Percentiles rank a stretch among this genome's conserved stretches.
phyloP scores from a whole-genome alignment of 2,329 filamentous ascomycete genomes.

The Colletotrichum graminicola region DNA sequence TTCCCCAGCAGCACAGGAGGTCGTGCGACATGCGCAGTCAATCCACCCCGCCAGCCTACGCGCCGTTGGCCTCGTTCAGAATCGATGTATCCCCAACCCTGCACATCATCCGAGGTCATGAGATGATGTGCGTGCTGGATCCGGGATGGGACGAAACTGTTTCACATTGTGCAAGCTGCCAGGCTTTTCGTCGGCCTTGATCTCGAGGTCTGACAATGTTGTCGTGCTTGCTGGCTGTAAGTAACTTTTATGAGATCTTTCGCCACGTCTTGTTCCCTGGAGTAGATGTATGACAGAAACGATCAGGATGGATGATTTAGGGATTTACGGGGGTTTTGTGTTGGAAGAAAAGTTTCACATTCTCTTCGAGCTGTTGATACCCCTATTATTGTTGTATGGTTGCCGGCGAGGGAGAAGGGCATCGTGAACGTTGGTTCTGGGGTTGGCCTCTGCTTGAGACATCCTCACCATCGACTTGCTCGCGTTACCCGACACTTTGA shows the following conservation, averaged over 20 bases:
- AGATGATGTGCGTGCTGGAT: not conserved
- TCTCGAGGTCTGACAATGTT: conserved; percentile 6
- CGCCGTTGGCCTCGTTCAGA: not conserved
- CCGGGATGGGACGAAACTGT: conserved; percentile 14
- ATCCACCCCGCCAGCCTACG: conserved; percentile 4
- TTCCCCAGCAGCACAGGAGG: conserved; percentile 33
- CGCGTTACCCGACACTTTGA: not conserved
- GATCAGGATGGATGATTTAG: conserved; percentile 35
- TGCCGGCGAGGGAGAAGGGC: not conserved
- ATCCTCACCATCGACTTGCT: not conserved
- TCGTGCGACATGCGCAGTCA: conserved; percentile 32
- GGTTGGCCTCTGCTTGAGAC: not conserved
- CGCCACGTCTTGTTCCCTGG: not conserved
- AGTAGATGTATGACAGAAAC: not conserved
- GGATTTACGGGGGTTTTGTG: conserved; percentile 40
- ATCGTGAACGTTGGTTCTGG: not conserved
- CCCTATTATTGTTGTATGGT: conserved; percentile 41
- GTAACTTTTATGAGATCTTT: conserved; percentile 30
- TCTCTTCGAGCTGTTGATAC: conserved; percentile 43
- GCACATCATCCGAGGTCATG: not conserved
- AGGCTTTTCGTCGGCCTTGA: not conserved
- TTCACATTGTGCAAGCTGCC: not conserved
- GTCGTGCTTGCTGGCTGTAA: conserved; percentile 34
- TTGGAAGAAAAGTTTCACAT: conserved; percentile 42
- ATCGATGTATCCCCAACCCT: not conserved